Evolutionary conservation across 768 basidiomycete species (phyloP).

Genomic region (Russula sp.): DNA sequence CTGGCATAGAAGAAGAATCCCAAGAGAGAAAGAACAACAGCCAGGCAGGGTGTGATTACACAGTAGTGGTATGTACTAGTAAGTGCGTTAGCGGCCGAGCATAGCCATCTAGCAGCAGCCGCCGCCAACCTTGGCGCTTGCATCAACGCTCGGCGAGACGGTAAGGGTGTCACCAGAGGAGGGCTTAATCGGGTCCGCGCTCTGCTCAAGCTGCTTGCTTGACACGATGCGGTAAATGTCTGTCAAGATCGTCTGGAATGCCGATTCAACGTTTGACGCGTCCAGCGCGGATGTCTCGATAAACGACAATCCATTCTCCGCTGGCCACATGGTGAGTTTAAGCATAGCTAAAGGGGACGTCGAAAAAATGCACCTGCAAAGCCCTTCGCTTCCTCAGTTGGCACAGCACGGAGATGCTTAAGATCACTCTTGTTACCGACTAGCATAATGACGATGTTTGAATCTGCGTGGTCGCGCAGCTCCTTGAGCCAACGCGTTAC

Average conservation of each 20-base stretch:
- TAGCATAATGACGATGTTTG: slow-evolving; percentile 92
- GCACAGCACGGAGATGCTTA: slow-evolving; percentile 93
- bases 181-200: slow-evolving; percentile 69
- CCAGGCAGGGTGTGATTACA: slow-evolving; percentile 19
- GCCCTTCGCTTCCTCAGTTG: slow-evolving; percentile 93
- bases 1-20: slow-evolving; percentile 7
- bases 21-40: slow-evolving; percentile 9
- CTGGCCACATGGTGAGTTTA: slow-evolving; percentile 28
- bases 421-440: slow-evolving; percentile 99
- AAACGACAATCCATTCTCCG: slow-evolving; percentile 88
- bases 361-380: slow-evolving; percentile 63
- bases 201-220: slow-evolving; percentile 88
- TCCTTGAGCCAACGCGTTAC: slow-evolving; percentile 97
- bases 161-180: slow-evolving; percentile 79
- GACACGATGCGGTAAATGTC: slow-evolving; percentile 98
- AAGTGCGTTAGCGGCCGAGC: not conserved
- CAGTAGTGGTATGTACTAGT: slow-evolving; percentile 20
- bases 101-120: slow-evolving; percentile 52
- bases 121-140: slow-evolving; percentile 47
- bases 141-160: slow-evolving; percentile 70
- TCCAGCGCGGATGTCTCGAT: slow-evolving; percentile 99
- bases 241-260: slow-evolving; percentile 94
- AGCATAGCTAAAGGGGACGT: not conserved
- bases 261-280: slow-evolving; percentile 95
- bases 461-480: slow-evolving; percentile 89